These are phyloP conservation scores for Hansenula lynferdii DNA, from an alignment of 1,139 yeast genomes.

Conservation along the genomic window DNA sequence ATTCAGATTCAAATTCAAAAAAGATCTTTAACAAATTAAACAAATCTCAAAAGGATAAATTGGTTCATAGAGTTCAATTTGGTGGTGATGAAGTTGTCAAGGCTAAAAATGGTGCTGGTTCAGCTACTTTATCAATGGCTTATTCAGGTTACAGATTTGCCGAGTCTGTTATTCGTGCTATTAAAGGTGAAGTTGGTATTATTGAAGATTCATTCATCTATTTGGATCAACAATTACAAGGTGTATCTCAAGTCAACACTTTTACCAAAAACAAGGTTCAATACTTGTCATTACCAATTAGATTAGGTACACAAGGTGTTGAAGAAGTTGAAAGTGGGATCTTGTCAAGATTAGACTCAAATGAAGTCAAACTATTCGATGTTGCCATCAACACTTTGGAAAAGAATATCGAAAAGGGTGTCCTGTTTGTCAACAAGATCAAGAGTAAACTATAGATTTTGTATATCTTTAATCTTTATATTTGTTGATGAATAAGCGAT, in stretches of 20 bases:
- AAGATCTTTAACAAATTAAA: slow-evolving; percentile 27
- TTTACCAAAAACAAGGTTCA: slow-evolving; percentile 18
- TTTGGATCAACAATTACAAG: slow-evolving; percentile 46
- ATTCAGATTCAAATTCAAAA: slow-evolving; percentile 10
- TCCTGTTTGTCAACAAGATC: slow-evolving; percentile 42
- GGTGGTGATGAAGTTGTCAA: slow-evolving; percentile 81
- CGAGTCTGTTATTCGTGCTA: slow-evolving; percentile 42
- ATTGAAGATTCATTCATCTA: slow-evolving; percentile 46
- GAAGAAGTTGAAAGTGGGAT: slow-evolving; percentile 41
- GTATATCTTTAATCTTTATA: no score
- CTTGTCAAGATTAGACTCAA: slow-evolving; percentile 33
- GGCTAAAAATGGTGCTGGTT: slow-evolving; percentile 74
- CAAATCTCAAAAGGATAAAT: slow-evolving; percentile 35
- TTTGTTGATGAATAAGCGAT: no score
- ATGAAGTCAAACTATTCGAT: slow-evolving; percentile 43
- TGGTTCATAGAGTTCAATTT: slow-evolving; percentile 60
- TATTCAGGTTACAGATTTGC: slow-evolving; percentile 71
- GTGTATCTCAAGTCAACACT: slow-evolving; percentile 41
- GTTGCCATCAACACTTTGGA: slow-evolving; percentile 52
- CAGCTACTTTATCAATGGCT: slow-evolving; percentile 78
- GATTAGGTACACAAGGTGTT: slow-evolving; percentile 44
- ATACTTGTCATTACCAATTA: slow-evolving; percentile 48
- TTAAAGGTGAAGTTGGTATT: slow-evolving; percentile 26
- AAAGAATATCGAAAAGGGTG: slow-evolving; percentile 57
- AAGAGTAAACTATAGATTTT: slow-evolving; percentile 19